phyloP scores from a whole-genome alignment of 257 asterid species.

The Schizonepeta tenuifolia region DNA sequence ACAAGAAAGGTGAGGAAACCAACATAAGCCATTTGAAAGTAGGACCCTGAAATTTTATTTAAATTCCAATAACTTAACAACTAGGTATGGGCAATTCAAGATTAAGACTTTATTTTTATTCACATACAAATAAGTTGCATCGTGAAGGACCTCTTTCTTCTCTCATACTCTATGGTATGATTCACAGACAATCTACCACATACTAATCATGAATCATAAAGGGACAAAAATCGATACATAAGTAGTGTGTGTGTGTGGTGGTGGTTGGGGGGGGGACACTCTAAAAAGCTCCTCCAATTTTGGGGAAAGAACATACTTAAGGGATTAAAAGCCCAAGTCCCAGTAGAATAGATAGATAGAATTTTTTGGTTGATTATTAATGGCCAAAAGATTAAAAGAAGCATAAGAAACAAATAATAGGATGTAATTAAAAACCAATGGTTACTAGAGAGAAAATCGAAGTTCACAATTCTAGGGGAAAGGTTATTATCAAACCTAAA shows the following conservation, averaged over 20 bases:
- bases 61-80: neutral
- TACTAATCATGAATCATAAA: neutral
- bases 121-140: neutral
- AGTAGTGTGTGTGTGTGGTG: no score
- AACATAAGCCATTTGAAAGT: slow-evolving; percentile 19
- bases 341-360: neutral
- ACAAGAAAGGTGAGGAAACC: slow-evolving; percentile 26
- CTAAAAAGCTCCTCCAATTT: slow-evolving; percentile 7
- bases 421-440: neutral
- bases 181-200: neutral
- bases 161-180: neutral
- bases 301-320: slow-evolving; percentile 11
- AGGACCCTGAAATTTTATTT: neutral
- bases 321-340: slow-evolving; percentile 7
- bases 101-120: neutral
- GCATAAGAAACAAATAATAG: no score
- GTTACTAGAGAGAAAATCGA: neutral
- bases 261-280: no score
- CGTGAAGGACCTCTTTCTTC: neutral
- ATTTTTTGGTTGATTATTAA: neutral
- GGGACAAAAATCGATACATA: slow-evolving; percentile 15
- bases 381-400: neutral
- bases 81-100: slow-evolving; percentile 10
- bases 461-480: neutral
- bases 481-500: no score